These are phyloP conservation scores for Buxus sempervirens DNA, from an alignment of 164 flowering plant species.

Conservation along the genomic window DNA sequence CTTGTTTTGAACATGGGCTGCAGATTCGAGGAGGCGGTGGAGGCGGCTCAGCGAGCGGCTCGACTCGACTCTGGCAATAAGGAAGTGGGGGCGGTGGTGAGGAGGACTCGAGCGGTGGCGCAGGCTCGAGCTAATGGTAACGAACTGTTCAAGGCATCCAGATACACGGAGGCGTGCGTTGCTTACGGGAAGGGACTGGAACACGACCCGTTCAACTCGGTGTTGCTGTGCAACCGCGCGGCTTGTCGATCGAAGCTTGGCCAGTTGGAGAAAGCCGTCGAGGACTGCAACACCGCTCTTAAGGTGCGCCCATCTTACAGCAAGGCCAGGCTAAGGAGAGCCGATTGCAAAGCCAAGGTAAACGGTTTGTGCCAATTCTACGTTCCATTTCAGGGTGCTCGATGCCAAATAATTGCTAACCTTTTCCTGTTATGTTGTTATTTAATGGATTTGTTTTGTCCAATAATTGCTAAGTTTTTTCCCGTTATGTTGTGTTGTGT, in stretches of 20 bases:
- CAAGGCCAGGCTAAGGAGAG: constrained; percentile 77
- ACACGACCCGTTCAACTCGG: constrained; percentile 63
- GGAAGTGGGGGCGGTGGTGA: constrained; percentile 31
- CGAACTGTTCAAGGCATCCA: constrained; percentile 57
- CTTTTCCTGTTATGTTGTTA: too few species aligned
- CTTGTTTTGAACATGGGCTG: background rate
- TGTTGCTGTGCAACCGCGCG: constrained; percentile 78
- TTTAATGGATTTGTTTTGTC: too few species aligned
- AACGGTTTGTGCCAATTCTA: background rate
- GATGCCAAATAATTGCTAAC: too few species aligned
- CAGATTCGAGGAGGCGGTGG: constrained; percentile 76
- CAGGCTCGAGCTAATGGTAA: constrained; percentile 67
- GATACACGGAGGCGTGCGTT: constrained; percentile 53
- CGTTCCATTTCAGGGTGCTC: too few species aligned
- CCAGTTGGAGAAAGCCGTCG: constrained; percentile 72
- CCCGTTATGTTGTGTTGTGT: background rate
- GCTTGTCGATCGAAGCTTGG: constrained; percentile 69
- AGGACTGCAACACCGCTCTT: constrained; percentile 73
- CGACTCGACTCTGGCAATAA: constrained; percentile 49
- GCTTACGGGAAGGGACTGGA: constrained; percentile 69
- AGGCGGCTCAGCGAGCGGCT: constrained; percentile 48
- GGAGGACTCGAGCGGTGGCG: constrained; percentile 44
- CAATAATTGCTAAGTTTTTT: too few species aligned
- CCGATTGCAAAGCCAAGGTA: constrained; percentile 78
- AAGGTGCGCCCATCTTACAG: constrained; percentile 52